These are phyloP conservation scores for Chenopodium berlandieri DNA, from an alignment of 148 eudicot genomes.

Conservation along the genomic window DNA sequence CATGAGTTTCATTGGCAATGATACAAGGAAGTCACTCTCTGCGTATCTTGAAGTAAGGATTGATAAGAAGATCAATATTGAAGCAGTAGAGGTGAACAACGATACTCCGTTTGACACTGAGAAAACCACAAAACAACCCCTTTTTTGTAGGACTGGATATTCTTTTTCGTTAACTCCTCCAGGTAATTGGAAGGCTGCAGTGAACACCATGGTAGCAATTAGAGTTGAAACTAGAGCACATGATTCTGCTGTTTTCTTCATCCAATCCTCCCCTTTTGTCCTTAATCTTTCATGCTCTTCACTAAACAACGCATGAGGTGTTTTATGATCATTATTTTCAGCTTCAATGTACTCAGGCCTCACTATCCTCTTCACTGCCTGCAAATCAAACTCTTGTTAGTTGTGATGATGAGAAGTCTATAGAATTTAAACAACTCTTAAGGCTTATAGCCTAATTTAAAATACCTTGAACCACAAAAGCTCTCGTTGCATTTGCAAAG, in stretches of 20 bases:
- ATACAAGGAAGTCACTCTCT: slow-evolving; percentile 31
- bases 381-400: background rate
- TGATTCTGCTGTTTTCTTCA: slow-evolving; percentile 33
- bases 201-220: slow-evolving; percentile 27
- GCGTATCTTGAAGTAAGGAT: slow-evolving; percentile 39
- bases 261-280: slow-evolving; percentile 32
- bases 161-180: slow-evolving; percentile 27
- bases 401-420: background rate
- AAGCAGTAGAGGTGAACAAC: slow-evolving; percentile 30
- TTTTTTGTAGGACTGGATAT: slow-evolving; percentile 13
- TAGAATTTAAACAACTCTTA: background rate
- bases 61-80: slow-evolving; percentile 33
- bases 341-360: slow-evolving; percentile 21
- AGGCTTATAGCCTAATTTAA: background rate
- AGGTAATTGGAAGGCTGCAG: slow-evolving; percentile 32
- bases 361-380: slow-evolving; percentile 30
- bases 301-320: slow-evolving; percentile 24
- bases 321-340: slow-evolving; percentile 24
- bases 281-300: slow-evolving; percentile 30
- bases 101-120: slow-evolving; percentile 31
- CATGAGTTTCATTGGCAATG: slow-evolving; percentile 34
- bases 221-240: slow-evolving; percentile 32
- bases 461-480: slow-evolving; percentile 44
- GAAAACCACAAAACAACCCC: slow-evolving; percentile 21
- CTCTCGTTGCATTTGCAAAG: slow-evolving; percentile 50